Conservation (phyloP, 2,329 filamentous ascomycete species). For the Orbilia quercus region DNA sequence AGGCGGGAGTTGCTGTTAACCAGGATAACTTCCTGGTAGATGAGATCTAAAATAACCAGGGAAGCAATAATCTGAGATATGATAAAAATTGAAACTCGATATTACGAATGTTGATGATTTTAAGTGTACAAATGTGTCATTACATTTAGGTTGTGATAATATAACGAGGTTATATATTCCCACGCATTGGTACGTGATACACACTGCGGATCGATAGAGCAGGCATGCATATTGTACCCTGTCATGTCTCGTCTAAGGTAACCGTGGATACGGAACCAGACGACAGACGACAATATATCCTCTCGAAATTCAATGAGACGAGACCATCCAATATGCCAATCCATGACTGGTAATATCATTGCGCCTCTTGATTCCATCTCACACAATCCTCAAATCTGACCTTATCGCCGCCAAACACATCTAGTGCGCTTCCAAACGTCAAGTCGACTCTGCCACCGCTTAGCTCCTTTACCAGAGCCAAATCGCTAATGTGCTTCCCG, state of each 20-base stretch:
- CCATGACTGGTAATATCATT: not conserved
- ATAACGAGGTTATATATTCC: no score
- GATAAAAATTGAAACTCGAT: no score
- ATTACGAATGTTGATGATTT: no score
- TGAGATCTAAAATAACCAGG: not conserved
- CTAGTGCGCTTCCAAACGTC: conserved; percentile 94
- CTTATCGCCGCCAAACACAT: conserved; percentile 90
- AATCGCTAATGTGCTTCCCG: conserved; percentile 81
- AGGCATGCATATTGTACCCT: not conserved
- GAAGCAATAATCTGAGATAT: not conserved
- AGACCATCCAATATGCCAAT: no score
- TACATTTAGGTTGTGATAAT: no score
- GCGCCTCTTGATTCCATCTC: conserved; percentile 75
- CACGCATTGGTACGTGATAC: not conserved
- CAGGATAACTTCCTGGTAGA: not conserved
- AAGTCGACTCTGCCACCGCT: conserved; percentile 87
- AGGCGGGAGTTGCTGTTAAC: not conserved
- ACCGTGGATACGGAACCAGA: not conserved
- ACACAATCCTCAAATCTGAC: conserved; percentile 91
- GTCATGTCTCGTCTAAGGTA: not conserved
- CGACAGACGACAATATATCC: not conserved
- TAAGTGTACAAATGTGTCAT: no score
- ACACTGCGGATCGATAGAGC: not conserved
- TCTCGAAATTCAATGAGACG: no score
- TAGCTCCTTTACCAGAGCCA: conserved; percentile 81